Evolutionary conservation across 352 stramenopile genomes (phyloP), one percentile per base, ranked within the genome.

Genomic region (Pythium grandisporangium): DNA sequence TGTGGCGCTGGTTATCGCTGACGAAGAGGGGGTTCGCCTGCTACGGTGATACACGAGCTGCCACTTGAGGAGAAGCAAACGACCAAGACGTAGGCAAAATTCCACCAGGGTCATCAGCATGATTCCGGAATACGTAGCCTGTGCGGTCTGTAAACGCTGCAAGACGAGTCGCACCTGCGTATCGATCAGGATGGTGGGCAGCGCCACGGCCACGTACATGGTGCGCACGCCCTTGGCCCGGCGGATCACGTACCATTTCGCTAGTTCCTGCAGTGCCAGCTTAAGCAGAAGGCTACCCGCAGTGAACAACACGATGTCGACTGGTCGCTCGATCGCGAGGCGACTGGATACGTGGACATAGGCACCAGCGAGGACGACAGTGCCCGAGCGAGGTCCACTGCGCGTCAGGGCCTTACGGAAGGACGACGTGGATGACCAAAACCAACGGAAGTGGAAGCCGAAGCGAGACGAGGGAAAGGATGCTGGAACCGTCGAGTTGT

Each of bases 21-120:
- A 32, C 27, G 27, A 32, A 32, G 8, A 13, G 27, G 13, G 8
- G 27, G 8, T 8, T 13, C 27, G 27, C 13, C 13, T 8, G 27
- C 27, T 32, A 13, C 27, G 27, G 8, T 32, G 13, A 32, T 32
- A 13, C 8, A 13, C 13, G 27, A 13, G 27, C 27, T 32, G 8
- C 8, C 27, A 32, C 27, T 32, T 32, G 27, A 20, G 13, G 8
- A 25, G 7, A 8, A 42, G 17, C 17, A 46, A 37, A 17, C 69
- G 64, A 6, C 13, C 30, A 11, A 58, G 36, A 10, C 63, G 50
- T 17, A 66, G 33, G 6, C n/a, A 27, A 25, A 71, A 49, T 38
- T 74, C 63, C n/a, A 61, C 21, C 22, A 55, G 20, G 0, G 57
- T 51, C 50, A 71, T 61, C 0, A 40, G 56, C n/a, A 69, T 43